Evolutionary conservation across 2,329 filamentous ascomycete genomes (phyloP).

Genomic region (Plectosphaerella sp.): DNA sequence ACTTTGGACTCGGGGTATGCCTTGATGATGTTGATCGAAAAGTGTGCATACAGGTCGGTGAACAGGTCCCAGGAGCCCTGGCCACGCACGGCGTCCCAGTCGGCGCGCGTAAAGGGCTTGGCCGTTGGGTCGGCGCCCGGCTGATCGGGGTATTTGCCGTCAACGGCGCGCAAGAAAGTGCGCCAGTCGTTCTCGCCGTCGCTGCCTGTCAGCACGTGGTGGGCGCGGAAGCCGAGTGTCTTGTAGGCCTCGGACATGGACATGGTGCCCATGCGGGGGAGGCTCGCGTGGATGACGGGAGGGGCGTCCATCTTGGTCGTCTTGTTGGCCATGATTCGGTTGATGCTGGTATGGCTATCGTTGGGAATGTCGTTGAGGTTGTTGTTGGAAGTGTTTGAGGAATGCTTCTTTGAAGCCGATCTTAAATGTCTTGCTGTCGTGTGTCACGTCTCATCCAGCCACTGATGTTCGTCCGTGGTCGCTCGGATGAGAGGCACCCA

Average conservation of each 20-base stretch:
- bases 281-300: background rate
- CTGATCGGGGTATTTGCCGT: background rate
- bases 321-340: too few relatives aligned
- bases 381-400: too few relatives aligned
- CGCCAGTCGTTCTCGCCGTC: background rate
- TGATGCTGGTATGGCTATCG: too few relatives aligned
- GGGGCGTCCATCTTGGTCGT: too few relatives aligned
- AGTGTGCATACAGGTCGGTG: slow-evolving; percentile 53
- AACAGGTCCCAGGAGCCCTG: slow-evolving; percentile 53
- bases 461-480: too few relatives aligned
- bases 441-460: too few relatives aligned
- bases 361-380: too few relatives aligned
- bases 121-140: background rate
- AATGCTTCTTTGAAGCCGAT: too few relatives aligned
- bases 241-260: background rate
- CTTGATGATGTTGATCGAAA: slow-evolving; percentile 38
- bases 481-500: too few relatives aligned
- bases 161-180: background rate
- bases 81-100: slow-evolving; percentile 40
- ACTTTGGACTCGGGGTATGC: slow-evolving; percentile 37
- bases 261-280: background rate
- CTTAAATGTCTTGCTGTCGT: too few relatives aligned
- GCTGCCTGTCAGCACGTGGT: background rate
- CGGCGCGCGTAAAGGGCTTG: slow-evolving; percentile 17
- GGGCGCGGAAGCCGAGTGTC: background rate